Evolutionary conservation across 2,329 filamentous ascomycete genomes (phyloP).

Genomic region (Dactylellina haptotyla): DNA sequence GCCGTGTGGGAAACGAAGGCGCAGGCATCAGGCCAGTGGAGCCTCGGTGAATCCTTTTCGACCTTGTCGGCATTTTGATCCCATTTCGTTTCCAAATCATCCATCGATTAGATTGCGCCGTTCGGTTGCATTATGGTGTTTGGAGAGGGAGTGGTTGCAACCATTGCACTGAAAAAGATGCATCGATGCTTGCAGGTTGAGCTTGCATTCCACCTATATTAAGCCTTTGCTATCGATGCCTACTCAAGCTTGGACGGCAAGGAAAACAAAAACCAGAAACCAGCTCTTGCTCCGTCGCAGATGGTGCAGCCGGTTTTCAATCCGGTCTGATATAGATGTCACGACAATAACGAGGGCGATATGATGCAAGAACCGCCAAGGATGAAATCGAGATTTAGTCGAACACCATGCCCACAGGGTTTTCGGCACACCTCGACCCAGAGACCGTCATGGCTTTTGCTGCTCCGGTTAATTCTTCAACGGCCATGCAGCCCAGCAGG

Average conservation of each 20-base stretch:
- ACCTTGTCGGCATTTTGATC: constrained; percentile 33
- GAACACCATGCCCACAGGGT: constrained; percentile 13
- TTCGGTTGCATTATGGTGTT: constrained; percentile 39
- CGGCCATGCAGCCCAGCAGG: constrained; percentile 15
- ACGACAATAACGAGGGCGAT: constrained; percentile 43
- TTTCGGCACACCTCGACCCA: constrained; percentile 15
- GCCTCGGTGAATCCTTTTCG: constrained; percentile 19
- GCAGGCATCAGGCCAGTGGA: constrained; percentile 9
- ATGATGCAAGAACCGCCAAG: constrained; percentile 49
- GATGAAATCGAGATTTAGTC: constrained; percentile 44
- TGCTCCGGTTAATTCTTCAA: constrained; percentile 31
- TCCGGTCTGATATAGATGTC: constrained; percentile 42
- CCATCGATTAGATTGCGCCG: constrained; percentile 15
- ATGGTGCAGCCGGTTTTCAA: constrained; percentile 9
- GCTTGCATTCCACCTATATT: constrained; percentile 41
- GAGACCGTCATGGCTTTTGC: neutral
- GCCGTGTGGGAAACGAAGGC: constrained; percentile 8
- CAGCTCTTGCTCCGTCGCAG: constrained; percentile 4
- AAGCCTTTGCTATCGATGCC: constrained; percentile 32
- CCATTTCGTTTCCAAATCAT: constrained; percentile 14
- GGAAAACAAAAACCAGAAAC: constrained; percentile 4
- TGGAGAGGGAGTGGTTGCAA: constrained; percentile 29
- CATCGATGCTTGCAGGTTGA: constrained; percentile 37
- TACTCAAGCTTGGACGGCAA: constrained; percentile 21
- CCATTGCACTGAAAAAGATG: constrained; percentile 25